Percentiles rank a stretch among this genome's conserved stretches.
Evolutionary conservation across 768 basidiomycete species (phyloP).

Genomic region (Asterophora lycoperdoides): DNA sequence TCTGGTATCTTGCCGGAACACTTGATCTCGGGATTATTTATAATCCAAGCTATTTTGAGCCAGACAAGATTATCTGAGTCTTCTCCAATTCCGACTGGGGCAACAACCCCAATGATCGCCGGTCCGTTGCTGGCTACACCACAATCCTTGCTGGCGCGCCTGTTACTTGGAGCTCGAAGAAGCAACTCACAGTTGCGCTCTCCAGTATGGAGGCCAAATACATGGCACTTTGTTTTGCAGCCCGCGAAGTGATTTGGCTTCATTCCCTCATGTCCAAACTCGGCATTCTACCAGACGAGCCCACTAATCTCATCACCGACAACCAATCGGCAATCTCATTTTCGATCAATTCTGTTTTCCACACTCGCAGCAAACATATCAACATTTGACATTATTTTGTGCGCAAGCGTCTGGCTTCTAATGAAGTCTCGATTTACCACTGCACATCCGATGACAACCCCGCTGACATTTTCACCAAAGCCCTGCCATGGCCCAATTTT

Average conservation of each 20-base stretch:
- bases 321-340: slow-evolving; percentile 35
- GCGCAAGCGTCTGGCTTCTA: slow-evolving; percentile 26
- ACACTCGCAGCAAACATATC: slow-evolving; percentile 39
- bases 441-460: slow-evolving; percentile 31
- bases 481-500: slow-evolving; percentile 17
- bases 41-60: background rate
- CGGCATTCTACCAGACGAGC: slow-evolving; percentile 4
- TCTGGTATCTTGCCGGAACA: slow-evolving; percentile 34
- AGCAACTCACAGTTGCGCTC: too few relatives aligned
- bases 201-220: too few relatives aligned
- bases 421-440: slow-evolving; percentile 24
- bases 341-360: slow-evolving; percentile 29
- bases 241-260: slow-evolving; percentile 2
- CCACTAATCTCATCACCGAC: slow-evolving; percentile 23
- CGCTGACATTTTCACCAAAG: slow-evolving; percentile 40
- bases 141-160: too few relatives aligned
- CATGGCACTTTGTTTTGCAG: too few relatives aligned
- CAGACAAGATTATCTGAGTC: background rate
- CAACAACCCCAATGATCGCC: too few relatives aligned
- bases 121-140: too few relatives aligned
- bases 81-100: slow-evolving; percentile 1
- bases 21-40: slow-evolving; percentile 16
- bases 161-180: too few relatives aligned
- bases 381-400: slow-evolving; percentile 19
- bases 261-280: slow-evolving; percentile 11